phyloP scores from a whole-genome alignment of 2,329 filamentous ascomycete genomes.

The Ophiostoma sp. region DNA sequence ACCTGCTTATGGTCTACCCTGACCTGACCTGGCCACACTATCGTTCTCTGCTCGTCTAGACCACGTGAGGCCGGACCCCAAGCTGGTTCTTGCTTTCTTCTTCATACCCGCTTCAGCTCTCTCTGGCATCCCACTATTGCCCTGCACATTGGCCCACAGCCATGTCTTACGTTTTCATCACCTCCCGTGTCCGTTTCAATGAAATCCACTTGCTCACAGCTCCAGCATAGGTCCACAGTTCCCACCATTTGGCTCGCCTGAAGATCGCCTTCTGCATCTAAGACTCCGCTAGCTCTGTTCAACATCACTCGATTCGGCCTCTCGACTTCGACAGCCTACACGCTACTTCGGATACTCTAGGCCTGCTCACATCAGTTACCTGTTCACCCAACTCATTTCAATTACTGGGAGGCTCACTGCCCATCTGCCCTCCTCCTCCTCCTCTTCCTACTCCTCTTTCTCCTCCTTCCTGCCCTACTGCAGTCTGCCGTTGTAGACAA shows the following conservation, averaged over 20 bases:
- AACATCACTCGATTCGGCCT: neutral
- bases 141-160: conserved; percentile 14
- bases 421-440: neutral
- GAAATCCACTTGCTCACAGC: conserved; percentile 14
- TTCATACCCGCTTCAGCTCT: neutral
- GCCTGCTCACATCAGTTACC: neutral
- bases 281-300: conserved; percentile 23
- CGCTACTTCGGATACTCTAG: neutral
- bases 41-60: neutral
- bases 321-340: conserved; percentile 5
- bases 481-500: conserved; percentile 31
- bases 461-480: neutral
- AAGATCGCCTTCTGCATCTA: conserved; percentile 28
- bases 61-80: neutral
- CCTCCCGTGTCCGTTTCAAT: conserved; percentile 11
- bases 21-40: neutral
- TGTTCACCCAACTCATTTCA: neutral
- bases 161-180: conserved; percentile 12
- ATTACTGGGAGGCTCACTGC: neutral
- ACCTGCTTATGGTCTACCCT: conserved; percentile 8
- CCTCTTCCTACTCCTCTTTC: neutral
- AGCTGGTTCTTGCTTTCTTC: neutral
- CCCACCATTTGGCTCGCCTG: conserved; percentile 16
- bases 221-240: conserved; percentile 20
- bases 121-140: neutral